phyloP scores from a whole-genome alignment of 768 basidiomycete species.

The Hydnomerulius pinastri region DNA sequence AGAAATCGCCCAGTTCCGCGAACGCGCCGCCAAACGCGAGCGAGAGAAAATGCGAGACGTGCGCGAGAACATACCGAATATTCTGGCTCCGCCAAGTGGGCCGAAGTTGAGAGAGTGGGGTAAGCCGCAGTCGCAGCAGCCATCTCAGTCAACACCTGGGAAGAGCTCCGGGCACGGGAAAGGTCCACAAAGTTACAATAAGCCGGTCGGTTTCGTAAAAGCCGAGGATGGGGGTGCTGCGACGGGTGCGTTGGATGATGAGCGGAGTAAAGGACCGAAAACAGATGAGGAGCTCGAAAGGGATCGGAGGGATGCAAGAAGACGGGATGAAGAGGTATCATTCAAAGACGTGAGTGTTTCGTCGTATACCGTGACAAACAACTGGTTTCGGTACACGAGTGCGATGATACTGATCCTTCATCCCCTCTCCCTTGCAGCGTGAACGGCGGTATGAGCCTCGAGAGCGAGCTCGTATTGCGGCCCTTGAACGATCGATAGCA shows the following conservation, averaged over 20 bases:
- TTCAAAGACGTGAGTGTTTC: conserved; percentile 75
- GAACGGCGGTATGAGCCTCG: conserved; percentile 93
- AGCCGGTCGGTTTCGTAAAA: conserved; percentile 84
- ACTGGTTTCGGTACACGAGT: neutral
- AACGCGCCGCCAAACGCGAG: conserved; percentile 89
- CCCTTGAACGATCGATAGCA: conserved; percentile 73
- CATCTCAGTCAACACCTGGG: conserved; percentile 34
- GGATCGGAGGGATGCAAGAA: conserved; percentile 73
- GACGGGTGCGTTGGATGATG: conserved; percentile 36
- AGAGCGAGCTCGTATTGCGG: conserved; percentile 78
- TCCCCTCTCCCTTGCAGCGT: conserved; percentile 51
- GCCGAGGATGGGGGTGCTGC: conserved; percentile 51
- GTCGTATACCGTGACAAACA: neutral
- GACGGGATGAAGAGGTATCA: conserved; percentile 79
- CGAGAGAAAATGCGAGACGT: conserved; percentile 86
- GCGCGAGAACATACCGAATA: conserved; percentile 53
- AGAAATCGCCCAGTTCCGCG: conserved; percentile 95
- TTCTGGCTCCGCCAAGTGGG: conserved; percentile 58
- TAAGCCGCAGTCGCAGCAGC: conserved; percentile 43
- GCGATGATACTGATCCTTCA: neutral
- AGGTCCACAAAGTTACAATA: conserved; percentile 74
- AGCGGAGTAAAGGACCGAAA: conserved; percentile 47
- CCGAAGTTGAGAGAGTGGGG: conserved; percentile 84
- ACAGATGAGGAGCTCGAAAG: conserved; percentile 90
- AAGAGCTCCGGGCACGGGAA: conserved; percentile 57